Percentiles rank a stretch among this genome's conserved stretches.
These are phyloP conservation scores for Macrophomina pseudophaseolina DNA, from an alignment of 2,329 filamentous ascomycete species.

Conservation along the genomic window DNA sequence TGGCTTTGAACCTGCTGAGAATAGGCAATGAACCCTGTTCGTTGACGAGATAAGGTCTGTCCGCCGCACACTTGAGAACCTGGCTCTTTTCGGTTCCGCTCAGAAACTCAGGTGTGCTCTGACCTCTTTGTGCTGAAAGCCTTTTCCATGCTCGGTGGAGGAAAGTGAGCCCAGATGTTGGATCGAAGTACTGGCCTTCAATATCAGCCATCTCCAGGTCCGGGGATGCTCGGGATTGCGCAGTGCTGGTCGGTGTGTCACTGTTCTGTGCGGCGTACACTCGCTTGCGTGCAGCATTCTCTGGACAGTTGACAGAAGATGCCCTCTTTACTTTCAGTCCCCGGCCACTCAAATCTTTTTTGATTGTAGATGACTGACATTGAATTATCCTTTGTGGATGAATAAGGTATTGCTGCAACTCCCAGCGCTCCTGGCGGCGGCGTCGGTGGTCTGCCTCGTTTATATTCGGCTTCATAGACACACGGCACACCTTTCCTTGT, in stretches of 20 bases:
- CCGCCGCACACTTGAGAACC: constrained; percentile 56
- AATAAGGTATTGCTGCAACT: too few species aligned
- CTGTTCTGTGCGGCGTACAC: not conserved
- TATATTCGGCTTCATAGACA: constrained; percentile 36
- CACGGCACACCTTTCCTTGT: constrained; percentile 31
- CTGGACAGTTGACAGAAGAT: not conserved
- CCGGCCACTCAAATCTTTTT: too few species aligned
- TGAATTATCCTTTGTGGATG: not conserved
- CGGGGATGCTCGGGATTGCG: not conserved
- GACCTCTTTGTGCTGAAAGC: constrained; percentile 60
- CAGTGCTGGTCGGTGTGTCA: not conserved
- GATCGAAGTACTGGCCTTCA: constrained; percentile 62
- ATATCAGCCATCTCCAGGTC: constrained; percentile 51
- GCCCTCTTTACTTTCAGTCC: not conserved
- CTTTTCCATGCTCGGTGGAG: constrained; percentile 71
- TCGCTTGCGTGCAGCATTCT: not conserved
- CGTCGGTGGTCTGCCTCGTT: constrained; percentile 35
- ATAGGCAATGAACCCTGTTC: constrained; percentile 35
- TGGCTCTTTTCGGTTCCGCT: constrained; percentile 45
- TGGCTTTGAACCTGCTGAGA: constrained; percentile 49
- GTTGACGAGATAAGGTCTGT: constrained; percentile 53
- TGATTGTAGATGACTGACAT: not conserved
- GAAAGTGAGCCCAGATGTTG: constrained; percentile 59
- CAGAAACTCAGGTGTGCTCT: constrained; percentile 29
- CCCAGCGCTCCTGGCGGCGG: constrained; percentile 25